Base-by-base conservation (phyloP, 805 yeast species). In the Lipomyces mesembrius region DNA sequence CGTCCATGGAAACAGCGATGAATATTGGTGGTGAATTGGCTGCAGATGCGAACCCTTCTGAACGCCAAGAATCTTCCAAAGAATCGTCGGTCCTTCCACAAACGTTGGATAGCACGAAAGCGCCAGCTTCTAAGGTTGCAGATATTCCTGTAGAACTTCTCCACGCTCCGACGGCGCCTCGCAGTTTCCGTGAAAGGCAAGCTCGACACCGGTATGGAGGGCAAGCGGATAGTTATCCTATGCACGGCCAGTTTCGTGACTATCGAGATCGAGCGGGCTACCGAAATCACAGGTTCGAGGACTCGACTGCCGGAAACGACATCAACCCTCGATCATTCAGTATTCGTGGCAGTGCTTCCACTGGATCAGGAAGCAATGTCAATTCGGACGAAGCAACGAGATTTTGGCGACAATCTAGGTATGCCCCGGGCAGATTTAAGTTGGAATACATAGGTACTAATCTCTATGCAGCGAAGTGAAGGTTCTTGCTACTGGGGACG, bases 131-230 rank as follows among this genome's bases (percentile, higher is more conserved):
- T 3, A 34, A 56, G 52, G 27, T 29, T 34, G 17, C 66, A 14
- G 64, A 66, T 29, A 51, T 39, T 17, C 61, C 66, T 25, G 58
- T 57, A n/a, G 66, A 59, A 37, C 60, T 56, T n/a, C 37, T 63
- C 20, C 54, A 59, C 56, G 64, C 67, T 4, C 69, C 69, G 8
- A 59, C 64, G 12, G 69, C 60, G 9, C 69, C 69, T 20, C 59
- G 69, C 27, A 49, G 61, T 12, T 20, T 57, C 27, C 63, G 51
- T 22, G 63, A 60, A 29, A 14, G 29, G 61, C 35, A 43, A 43
- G 60, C 61, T 20, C 51, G 49, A 43, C 49, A 43, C 9, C 22
- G 49, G 49, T 17, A 12, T 43, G 49, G 49, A 6, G 20, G 22
- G 20, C 49, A 17, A n/a, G 49, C 9, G 9, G 49, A 43, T 17